phyloP scores from a whole-genome alignment of 306 rosid genomes.

The Rubus idaeus region DNA sequence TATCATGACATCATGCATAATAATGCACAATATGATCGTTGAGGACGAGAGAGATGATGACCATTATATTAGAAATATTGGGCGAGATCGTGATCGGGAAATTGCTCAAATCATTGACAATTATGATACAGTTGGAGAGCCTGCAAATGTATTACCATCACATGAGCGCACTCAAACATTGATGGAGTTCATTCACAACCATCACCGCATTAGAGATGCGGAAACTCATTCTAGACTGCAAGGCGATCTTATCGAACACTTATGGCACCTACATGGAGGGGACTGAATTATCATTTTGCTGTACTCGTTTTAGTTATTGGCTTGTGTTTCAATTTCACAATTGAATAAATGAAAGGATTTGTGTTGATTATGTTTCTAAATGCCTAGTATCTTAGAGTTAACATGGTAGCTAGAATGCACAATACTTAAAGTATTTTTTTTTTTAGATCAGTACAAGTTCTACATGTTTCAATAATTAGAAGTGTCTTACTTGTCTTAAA shows the following conservation, averaged over 20 bases:
- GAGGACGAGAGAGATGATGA: not conserved
- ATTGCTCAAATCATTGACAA: not conserved
- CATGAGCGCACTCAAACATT: not conserved
- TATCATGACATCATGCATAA: too few relatives aligned
- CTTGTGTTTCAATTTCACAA: not conserved
- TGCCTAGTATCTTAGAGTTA: too few relatives aligned
- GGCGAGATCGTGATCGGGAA: not conserved
- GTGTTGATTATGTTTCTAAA: too few relatives aligned
- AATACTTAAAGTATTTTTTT: too few relatives aligned
- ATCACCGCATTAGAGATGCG: not conserved
- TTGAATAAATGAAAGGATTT: not conserved
- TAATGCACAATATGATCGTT: not conserved
- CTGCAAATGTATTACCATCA: not conserved
- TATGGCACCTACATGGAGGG: not conserved
- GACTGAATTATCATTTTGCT: not conserved
- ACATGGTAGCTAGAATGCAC: too few relatives aligned
- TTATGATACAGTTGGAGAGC: not conserved
- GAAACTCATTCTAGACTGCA: not conserved
- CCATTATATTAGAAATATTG: too few relatives aligned
- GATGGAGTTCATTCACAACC: not conserved
- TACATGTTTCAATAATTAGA: too few relatives aligned
- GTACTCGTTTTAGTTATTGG: not conserved
- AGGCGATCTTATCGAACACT: slow-evolving; percentile 18
- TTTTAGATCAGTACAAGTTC: too few relatives aligned
- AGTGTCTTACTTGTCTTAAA: too few relatives aligned